Evolutionary conservation across 768 basidiomycete genomes (phyloP), one percentile per base, ranked within the genome.

Genomic region (Rhizopogon salebrosus): DNA sequence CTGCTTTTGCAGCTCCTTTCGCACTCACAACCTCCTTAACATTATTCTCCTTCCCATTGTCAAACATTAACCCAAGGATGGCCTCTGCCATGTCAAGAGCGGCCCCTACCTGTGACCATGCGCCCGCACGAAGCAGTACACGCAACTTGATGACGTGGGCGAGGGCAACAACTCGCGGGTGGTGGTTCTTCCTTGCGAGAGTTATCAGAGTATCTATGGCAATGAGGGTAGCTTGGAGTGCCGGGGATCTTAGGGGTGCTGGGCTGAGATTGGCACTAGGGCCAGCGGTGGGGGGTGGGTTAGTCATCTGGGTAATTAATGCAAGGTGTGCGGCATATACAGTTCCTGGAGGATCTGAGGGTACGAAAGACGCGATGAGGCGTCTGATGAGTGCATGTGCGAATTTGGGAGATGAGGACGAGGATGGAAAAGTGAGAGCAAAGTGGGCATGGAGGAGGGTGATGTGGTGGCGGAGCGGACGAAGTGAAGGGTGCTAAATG

Each of bases 361-460:
- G 66, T 16, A 64, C 43, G 36, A 78, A 62, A n/a, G 78, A 77
- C 2, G 70, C 63, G 20, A 84, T 62, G 8, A 84, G 73, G 31
- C 80, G 79, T 26, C 79, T 78, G 36, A 89, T 68, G 14, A 80
- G 71, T 11, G 76, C 80, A 36, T 82, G 82, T 0, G 84, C 80
- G 55, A 79, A 80, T 64, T 84, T 87, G 5, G 72, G 29, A 1
- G 20, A 46, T 22, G 43, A 22, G 8, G 43, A 34, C 9, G 43
- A 46, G 29, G 29, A 46, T 9, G 29, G 43, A 5, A 46, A 31
- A 1, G 43, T 31, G 6, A 45, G 58, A 2, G 66, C 59, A 6
- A 90, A 73, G 35, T 78, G 81, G 3, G 84, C 80, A 16, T 85
- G 83, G 31, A 89, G 77, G 36, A 82, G 70, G 1, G 78, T 76